Percentiles rank a stretch among this genome's conserved stretches.
Conservation (phyloP, 2,329 filamentous ascomycete species). For the Spiromastix sp. region DNA sequence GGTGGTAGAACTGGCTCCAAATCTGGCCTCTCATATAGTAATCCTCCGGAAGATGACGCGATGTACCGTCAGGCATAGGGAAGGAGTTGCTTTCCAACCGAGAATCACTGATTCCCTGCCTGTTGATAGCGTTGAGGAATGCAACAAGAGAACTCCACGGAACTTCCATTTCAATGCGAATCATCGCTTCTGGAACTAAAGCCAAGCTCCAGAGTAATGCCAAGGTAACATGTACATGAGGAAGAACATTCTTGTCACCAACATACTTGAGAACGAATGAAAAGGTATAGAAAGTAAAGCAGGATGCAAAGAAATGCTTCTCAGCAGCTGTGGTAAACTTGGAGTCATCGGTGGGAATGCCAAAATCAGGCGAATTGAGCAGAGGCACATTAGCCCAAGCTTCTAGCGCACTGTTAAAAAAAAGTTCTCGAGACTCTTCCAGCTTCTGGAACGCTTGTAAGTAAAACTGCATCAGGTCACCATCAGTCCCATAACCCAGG, state of each 20-base stretch:
- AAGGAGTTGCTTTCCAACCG: conserved; percentile 32
- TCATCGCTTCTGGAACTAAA: conserved; percentile 26
- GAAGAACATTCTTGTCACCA: conserved; percentile 42
- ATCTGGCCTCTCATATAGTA: conserved; percentile 46
- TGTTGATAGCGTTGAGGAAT: conserved; percentile 45
- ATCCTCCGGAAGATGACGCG: conserved; percentile 47
- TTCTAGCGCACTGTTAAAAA: conserved; percentile 14
- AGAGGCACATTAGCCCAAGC: conserved; percentile 12
- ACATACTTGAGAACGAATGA: conserved; percentile 35
- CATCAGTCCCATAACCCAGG: conserved; percentile 42
- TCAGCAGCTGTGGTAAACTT: conserved; percentile 14
- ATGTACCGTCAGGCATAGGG: conserved; percentile 28
- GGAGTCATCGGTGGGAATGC: conserved; percentile 3
- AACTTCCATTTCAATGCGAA: conserved; percentile 31
- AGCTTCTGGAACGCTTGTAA: conserved; percentile 10
- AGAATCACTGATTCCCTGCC: conserved; percentile 23
- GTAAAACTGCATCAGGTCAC: conserved; percentile 24
- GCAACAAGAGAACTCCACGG: conserved; percentile 41
- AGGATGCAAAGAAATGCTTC: conserved; percentile 27
- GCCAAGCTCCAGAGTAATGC: conserved; percentile 41
- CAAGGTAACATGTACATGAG: conserved; percentile 45
- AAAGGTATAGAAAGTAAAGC: conserved; percentile 34
- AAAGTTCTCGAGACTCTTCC: conserved; percentile 8
- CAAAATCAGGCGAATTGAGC: neutral
- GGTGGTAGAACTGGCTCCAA: conserved; percentile 42